Evolutionary conservation across 73 alveolate genomes (phyloP).

Genomic region (Tetrahymena thermophila): DNA sequence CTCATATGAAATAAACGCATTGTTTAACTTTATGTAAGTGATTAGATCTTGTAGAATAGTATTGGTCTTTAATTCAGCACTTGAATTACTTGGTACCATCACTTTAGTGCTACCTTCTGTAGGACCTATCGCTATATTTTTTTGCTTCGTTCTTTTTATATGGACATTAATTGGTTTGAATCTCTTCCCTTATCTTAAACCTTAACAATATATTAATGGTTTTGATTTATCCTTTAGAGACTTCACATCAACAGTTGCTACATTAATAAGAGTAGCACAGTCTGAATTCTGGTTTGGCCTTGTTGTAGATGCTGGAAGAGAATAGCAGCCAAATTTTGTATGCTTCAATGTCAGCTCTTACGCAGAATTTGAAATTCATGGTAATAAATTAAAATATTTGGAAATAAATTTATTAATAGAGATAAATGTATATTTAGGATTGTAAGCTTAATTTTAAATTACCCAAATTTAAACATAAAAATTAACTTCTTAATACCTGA

Average conservation of each 20-base stretch:
- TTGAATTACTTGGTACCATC: neutral
- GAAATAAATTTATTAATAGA: too few relatives aligned
- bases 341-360: slow-evolving; percentile 14
- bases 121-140: neutral
- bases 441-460: neutral
- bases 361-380: slow-evolving; percentile 16
- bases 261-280: slow-evolving; percentile 27
- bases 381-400: neutral
- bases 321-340: slow-evolving; percentile 16
- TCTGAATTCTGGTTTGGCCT: slow-evolving; percentile 37
- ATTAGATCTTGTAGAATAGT: neutral
- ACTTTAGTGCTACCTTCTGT: neutral
- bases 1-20: neutral
- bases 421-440: too few relatives aligned
- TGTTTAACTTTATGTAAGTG: neutral
- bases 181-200: slow-evolving; percentile 24
- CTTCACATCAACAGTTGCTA: slow-evolving; percentile 23
- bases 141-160: slow-evolving; percentile 12
- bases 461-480: too few relatives aligned
- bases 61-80: neutral
- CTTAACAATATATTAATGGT: slow-evolving; percentile 13
- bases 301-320: slow-evolving; percentile 15
- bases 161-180: slow-evolving; percentile 33
- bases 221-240: slow-evolving; percentile 20
- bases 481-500: too few relatives aligned